Conservation (phyloP, 345 rosid species). For the Moringa oleifera region DNA sequence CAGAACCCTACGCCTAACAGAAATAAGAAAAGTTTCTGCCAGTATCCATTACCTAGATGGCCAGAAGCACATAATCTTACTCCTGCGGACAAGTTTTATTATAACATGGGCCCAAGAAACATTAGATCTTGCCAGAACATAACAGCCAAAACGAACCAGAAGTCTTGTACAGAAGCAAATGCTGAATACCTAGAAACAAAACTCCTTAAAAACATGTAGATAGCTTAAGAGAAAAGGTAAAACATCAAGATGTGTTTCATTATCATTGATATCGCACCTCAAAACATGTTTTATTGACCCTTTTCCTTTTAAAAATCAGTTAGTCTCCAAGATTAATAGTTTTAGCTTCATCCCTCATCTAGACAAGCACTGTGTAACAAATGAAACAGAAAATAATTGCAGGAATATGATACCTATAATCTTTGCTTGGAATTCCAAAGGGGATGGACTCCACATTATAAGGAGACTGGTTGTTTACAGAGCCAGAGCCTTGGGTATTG, state of each 20-base stretch:
- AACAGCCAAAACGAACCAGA: not conserved
- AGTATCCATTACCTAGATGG: slow-evolving; percentile 12
- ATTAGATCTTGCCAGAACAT: not conserved
- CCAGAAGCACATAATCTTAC: slow-evolving; percentile 12
- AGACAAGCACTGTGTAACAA: not conserved
- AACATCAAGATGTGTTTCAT: not conserved
- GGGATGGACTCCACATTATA: slow-evolving; percentile 40
- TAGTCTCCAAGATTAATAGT: not conserved
- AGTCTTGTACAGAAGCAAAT: slow-evolving; percentile 2
- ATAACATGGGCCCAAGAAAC: slow-evolving; percentile 14
- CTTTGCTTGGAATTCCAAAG: slow-evolving; percentile 47
- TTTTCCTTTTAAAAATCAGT: not conserved
- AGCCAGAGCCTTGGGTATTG: slow-evolving; percentile 27
- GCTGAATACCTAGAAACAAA: not conserved
- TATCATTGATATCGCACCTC: no score
- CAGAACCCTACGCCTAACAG: slow-evolving; percentile 25
- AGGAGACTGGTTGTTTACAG: slow-evolving; percentile 34
- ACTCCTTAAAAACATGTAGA: no score
- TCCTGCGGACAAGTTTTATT: slow-evolving; percentile 6
- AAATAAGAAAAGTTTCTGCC: slow-evolving; percentile 14
- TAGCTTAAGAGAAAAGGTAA: no score
- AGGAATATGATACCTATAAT: slow-evolving; percentile 36
- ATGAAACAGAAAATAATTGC: slow-evolving; percentile 1
- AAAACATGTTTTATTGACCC: not conserved
- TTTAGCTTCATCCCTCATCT: not conserved